Percentiles rank a stretch among this genome's conserved stretches.
These are phyloP conservation scores for Agrocybe pediades DNA, from an alignment of 768 basidiomycete genomes.

Conservation along the genomic window DNA sequence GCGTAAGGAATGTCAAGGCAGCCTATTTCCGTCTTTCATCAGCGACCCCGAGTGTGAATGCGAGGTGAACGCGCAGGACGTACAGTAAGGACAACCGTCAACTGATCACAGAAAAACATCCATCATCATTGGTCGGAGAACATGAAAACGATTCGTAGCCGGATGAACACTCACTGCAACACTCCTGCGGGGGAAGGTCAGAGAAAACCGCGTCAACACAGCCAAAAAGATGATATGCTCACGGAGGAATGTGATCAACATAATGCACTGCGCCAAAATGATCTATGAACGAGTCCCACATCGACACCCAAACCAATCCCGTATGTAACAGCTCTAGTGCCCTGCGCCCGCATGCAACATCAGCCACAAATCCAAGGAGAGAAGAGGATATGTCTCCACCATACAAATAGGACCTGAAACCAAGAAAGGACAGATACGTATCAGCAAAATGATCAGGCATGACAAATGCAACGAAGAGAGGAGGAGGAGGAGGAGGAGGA, in stretches of 20 bases:
- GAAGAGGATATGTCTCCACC: slow-evolving; percentile 3
- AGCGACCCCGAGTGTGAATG: too few species aligned
- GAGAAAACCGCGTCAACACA: background rate
- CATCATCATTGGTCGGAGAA: background rate
- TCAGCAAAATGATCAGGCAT: background rate
- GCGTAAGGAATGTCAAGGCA: slow-evolving; percentile 29
- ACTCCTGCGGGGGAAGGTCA: slow-evolving; percentile 4
- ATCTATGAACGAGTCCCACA: slow-evolving; percentile 40
- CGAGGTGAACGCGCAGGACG: background rate
- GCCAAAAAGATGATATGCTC: background rate
- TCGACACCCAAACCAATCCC: slow-evolving; percentile 33
- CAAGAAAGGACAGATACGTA: slow-evolving; percentile 8
- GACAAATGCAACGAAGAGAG: background rate
- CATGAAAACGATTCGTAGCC: background rate
- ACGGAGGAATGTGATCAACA: slow-evolving; percentile 39
- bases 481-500: too few species aligned
- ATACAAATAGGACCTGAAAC: slow-evolving; percentile 12
- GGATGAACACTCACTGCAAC: slow-evolving; percentile 18
- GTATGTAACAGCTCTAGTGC: slow-evolving; percentile 39
- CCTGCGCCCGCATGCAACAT: slow-evolving; percentile 22
- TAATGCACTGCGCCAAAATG: slow-evolving; percentile 26
- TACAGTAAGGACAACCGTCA: slow-evolving; percentile 27
- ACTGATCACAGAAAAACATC: slow-evolving; percentile 4
- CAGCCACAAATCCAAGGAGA: background rate
- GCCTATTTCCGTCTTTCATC: too few species aligned